Evolutionary conservation across 1,139 yeast species (phyloP).

Genomic region (Candida labiduridarum): DNA sequence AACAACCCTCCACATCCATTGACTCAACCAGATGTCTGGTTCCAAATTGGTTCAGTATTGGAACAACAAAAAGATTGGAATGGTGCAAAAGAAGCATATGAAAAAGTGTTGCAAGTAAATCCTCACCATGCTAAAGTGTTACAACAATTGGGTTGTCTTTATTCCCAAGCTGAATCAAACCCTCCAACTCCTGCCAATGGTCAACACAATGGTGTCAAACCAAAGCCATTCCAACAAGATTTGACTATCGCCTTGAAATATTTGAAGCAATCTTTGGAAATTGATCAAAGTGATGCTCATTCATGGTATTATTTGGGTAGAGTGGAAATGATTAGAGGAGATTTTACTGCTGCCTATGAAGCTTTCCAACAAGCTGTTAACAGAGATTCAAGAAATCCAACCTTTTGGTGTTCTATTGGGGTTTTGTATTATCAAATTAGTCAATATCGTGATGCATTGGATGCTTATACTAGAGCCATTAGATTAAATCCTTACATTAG

Average conservation of each 20-base stretch:
- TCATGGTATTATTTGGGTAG: slow-evolving; percentile 97
- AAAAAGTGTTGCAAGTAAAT: slow-evolving; percentile 83
- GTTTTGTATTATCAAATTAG: slow-evolving; percentile 93
- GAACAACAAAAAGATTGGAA: slow-evolving; percentile 92
- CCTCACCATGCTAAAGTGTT: slow-evolving; percentile 95
- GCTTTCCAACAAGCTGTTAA: slow-evolving; percentile 99
- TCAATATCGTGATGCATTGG: slow-evolving; percentile 94
- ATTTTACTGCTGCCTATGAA: slow-evolving; percentile 94
- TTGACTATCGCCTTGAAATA: slow-evolving; percentile 82
- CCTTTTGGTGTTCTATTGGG: slow-evolving; percentile 99
- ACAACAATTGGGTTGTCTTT: slow-evolving; percentile 94
- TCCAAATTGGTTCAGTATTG: slow-evolving; percentile 93
- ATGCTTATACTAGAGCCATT: slow-evolving; percentile 96
- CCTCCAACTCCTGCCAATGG: slow-evolving; percentile 23
- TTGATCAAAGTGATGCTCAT: slow-evolving; percentile 90
- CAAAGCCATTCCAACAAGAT: slow-evolving; percentile 54
- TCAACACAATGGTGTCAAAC: slow-evolving; percentile 15
- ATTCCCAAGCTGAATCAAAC: slow-evolving; percentile 69
- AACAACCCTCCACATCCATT: slow-evolving; percentile 92
- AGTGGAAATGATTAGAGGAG: slow-evolving; percentile 94
- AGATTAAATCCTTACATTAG: slow-evolving; percentile 92
- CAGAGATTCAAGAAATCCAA: slow-evolving; percentile 93
- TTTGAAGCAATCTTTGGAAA: slow-evolving; percentile 82
- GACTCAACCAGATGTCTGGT: slow-evolving; percentile 97
- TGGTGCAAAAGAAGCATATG: slow-evolving; percentile 94